These are phyloP conservation scores for Acanthamoeba royreba DNA, from an alignment of 208 protist species.

Conservation along the genomic window DNA sequence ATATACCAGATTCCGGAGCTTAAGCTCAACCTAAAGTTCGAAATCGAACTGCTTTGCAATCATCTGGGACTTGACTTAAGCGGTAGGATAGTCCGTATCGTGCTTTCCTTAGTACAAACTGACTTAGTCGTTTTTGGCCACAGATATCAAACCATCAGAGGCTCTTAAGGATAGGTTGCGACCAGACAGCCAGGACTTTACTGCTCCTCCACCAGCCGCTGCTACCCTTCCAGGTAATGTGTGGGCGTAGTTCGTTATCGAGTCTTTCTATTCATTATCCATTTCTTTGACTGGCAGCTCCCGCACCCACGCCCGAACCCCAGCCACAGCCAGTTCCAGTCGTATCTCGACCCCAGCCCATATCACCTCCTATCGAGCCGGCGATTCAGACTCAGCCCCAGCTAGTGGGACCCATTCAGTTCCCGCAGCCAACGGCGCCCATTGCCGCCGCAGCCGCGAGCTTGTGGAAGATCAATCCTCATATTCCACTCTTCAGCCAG, in stretches of 20 bases:
- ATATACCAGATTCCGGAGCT: constrained; percentile 94
- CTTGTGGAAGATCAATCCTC: constrained; percentile 40
- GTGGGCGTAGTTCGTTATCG: too few relatives aligned
- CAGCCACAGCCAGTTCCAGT: not conserved
- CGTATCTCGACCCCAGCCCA: not conserved
- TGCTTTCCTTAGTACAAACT: not conserved
- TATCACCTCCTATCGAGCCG: not conserved
- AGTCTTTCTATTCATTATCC: not conserved
- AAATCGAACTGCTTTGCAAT: constrained; percentile 90
- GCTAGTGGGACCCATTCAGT: not conserved
- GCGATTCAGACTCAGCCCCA: not conserved
- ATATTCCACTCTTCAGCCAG: constrained; percentile 42
- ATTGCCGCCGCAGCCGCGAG: not conserved
- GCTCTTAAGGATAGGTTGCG: not conserved
- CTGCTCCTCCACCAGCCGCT: not conserved
- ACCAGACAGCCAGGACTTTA: constrained; percentile 41
- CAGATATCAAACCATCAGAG: constrained; percentile 46
- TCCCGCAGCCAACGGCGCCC: not conserved
- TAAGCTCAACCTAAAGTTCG: constrained; percentile 97
- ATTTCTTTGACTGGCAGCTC: not conserved
- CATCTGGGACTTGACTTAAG: constrained; percentile 78
- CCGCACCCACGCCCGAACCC: not conserved
- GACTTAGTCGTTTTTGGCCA: not conserved
- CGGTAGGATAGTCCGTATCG: not conserved
- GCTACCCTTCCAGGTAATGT: not conserved